phyloP scores from a whole-genome alignment of 768 basidiomycete species.

The Lactarius akahatsu region DNA sequence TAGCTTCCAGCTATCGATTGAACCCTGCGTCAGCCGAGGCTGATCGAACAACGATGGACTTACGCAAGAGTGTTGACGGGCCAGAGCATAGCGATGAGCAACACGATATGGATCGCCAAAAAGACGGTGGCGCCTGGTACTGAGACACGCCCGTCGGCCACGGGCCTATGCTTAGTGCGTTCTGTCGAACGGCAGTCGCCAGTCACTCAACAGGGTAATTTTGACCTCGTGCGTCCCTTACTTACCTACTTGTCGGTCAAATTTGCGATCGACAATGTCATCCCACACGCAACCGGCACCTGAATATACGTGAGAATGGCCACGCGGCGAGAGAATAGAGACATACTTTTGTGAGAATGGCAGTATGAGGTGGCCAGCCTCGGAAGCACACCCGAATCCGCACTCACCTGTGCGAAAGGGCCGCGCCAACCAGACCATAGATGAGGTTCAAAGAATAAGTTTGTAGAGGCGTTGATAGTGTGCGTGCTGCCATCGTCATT shows the following conservation, averaged over 20 bases:
- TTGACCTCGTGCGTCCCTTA: neutral
- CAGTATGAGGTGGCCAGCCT: neutral
- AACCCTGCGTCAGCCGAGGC: neutral
- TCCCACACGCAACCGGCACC: slow-evolving; percentile 23
- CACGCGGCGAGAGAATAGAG: neutral
- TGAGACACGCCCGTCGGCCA: slow-evolving; percentile 29
- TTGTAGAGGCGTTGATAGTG: slow-evolving; percentile 18
- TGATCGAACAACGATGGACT: slow-evolving; percentile 6
- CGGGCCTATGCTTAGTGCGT: slow-evolving; percentile 30
- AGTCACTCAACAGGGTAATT: neutral
- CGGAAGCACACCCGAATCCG: neutral
- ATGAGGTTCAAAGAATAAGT: slow-evolving; percentile 8
- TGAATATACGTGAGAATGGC: neutral
- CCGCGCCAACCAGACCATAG: slow-evolving; percentile 9
- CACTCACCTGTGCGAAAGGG: slow-evolving; percentile 9
- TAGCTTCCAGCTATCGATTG: slow-evolving; percentile 23
- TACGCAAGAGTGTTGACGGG: slow-evolving; percentile 26
- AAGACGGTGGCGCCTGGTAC: slow-evolving; percentile 27
- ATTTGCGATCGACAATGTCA: slow-evolving; percentile 24
- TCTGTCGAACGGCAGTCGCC: slow-evolving; percentile 10
- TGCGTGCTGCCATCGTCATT: slow-evolving; percentile 30
- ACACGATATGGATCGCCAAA: slow-evolving; percentile 21
- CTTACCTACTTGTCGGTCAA: slow-evolving; percentile 26
- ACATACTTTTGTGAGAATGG: neutral
- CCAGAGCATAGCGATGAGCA: slow-evolving; percentile 18